Conservation (phyloP, 2,329 filamentous ascomycete genomes). For the Xylaria sp. region DNA sequence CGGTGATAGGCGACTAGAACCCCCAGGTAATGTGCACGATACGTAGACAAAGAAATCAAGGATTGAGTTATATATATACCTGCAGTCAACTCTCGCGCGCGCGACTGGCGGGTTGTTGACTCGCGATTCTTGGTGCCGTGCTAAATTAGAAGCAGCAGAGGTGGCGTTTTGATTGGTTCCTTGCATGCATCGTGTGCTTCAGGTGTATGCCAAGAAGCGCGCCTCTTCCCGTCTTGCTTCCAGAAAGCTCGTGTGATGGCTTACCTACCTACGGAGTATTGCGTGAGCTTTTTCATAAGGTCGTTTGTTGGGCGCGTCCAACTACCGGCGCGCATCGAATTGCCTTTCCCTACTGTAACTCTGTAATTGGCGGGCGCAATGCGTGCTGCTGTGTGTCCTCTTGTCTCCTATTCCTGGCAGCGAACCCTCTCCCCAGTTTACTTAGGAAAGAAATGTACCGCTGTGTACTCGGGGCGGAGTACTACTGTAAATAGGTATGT, state of each 20-base stretch:
- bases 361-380: too few species aligned
- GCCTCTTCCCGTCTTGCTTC: not conserved
- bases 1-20: too few species aligned
- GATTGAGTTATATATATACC: not conserved
- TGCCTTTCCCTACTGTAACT: not conserved
- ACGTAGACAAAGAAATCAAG: too few species aligned
- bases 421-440: not conserved
- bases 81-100: not conserved
- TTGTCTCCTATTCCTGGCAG: conserved; percentile 22
- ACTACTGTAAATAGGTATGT: conserved; percentile 29
- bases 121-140: conserved; percentile 15
- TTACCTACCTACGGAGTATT: too few species aligned
- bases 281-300: too few species aligned
- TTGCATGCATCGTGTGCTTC: conserved; percentile 12
- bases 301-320: not conserved
- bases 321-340: not conserved
- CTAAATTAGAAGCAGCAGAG: conserved; percentile 25
- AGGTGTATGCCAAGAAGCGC: conserved; percentile 9
- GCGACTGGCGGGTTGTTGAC: conserved; percentile 3
- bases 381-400: too few species aligned
- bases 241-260: not conserved
- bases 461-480: too few species aligned
- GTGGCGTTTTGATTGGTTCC: conserved; percentile 21
- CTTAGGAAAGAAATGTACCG: too few species aligned
- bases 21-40: too few species aligned